Percentiles rank a stretch among this genome's conserved stretches.
These are phyloP conservation scores for Leccinum griseonigrum DNA, from an alignment of 1,284 basidiomycete species.

Conservation along the genomic window DNA sequence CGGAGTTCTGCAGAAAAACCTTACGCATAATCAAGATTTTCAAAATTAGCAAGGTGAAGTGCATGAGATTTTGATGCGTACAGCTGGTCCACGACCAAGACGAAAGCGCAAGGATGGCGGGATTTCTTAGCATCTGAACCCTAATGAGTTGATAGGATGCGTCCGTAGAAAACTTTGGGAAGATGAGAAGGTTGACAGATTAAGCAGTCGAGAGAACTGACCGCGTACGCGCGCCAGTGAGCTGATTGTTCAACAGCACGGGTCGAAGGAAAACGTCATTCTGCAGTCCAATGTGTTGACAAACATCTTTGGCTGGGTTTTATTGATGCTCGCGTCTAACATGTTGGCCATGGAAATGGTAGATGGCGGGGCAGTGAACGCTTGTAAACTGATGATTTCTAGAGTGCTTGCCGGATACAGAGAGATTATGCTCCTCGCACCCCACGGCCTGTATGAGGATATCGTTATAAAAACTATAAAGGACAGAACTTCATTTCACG, in stretches of 20 bases:
- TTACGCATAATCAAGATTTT: slow-evolving; percentile 94
- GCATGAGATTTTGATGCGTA: slow-evolving; percentile 92
- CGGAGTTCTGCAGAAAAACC: slow-evolving; percentile 95
- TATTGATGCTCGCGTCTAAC: slow-evolving; percentile 95
- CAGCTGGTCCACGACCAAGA: slow-evolving; percentile 97
- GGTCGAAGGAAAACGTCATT: slow-evolving; percentile 96
- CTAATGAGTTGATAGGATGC: slow-evolving; percentile 87
- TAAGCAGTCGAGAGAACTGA: slow-evolving; percentile 31
- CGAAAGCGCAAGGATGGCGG: slow-evolving; percentile 92
- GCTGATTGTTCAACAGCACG: slow-evolving; percentile 89
- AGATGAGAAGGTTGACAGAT: not conserved
- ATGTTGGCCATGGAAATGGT: slow-evolving; percentile 98
- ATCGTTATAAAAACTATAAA: slow-evolving; percentile 5
- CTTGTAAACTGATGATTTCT: slow-evolving; percentile 94
- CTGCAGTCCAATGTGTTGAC: slow-evolving; percentile 92
- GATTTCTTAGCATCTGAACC: slow-evolving; percentile 82
- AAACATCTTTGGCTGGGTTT: slow-evolving; percentile 92
- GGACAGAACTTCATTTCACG: slow-evolving; percentile 30
- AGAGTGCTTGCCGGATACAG: slow-evolving; percentile 95
- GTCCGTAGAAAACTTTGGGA: slow-evolving; percentile 85
- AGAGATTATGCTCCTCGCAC: slow-evolving; percentile 97
- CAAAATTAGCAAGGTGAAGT: slow-evolving; percentile 98
- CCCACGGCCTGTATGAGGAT: slow-evolving; percentile 77
- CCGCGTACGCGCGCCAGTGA: slow-evolving; percentile 96
- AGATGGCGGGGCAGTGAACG: slow-evolving; percentile 92